Base-by-base conservation (phyloP, 495 filamentous ascomycete genomes). In the Viridothelium virens region DNA sequence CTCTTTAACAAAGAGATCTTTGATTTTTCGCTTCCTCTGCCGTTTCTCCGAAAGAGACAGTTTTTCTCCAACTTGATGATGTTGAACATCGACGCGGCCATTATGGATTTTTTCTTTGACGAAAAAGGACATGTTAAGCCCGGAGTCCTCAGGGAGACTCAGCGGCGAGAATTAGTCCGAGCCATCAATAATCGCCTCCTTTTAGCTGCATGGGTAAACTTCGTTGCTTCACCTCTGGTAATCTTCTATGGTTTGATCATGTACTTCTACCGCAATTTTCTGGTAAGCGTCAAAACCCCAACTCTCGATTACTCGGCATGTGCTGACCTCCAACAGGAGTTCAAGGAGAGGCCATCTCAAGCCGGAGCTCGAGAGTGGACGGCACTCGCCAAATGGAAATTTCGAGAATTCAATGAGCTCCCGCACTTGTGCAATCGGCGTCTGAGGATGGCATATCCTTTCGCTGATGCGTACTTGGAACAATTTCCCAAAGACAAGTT, bases 401-500 rank as follows among this genome's bases (percentile, higher is more conserved):
- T 97, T 67, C 89, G 94, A 62, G 93, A 97, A 75, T 97, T 97
- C 81, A 98, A 98, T 71, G 94, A 98, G 74, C 84, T 98, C 0
- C 87, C 86, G 69, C 94, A 97, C 78, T 79, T 97, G 1, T 98
- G 96, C 71, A 83, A 91, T 68, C 88, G 91, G 65, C 86, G 94
- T 12, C 81, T 89, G 64, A 91, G 96, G 70, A 94, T 97, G 90
- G 96, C 95, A 5, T 91, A 92, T 70, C 93, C 93, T 0, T 96
- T 89, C 72, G 94, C 94, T 2, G 89, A 87, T 61, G 87, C 89
- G 46, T 98, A 98, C 71, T 83, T 97, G 38, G 91, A 97, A 62
- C 94, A 97, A 66, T 98, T 98, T 66, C 94, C 94, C 2, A 97
- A 97, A 77, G 87, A 91, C 73, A 96, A 96, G 76, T 91, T 87